A percentile compares a stretch with the other conserved stretches of the same genome.
Conservation (phyloP, 495 filamentous ascomycete species). For the Aspergillus olivimuriae region DNA sequence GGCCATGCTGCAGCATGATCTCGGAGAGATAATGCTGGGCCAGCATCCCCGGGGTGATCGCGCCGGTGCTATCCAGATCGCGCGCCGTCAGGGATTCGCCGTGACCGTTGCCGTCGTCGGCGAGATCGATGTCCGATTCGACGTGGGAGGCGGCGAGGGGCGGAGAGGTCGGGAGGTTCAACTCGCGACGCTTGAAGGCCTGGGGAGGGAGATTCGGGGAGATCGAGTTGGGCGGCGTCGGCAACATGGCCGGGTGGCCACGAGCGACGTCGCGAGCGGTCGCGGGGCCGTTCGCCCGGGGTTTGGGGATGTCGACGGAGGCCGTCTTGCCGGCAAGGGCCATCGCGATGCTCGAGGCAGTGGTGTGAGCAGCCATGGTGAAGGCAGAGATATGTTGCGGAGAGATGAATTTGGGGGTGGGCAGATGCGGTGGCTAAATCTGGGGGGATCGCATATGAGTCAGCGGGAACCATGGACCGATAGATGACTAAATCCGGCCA, state of each 20-base stretch:
- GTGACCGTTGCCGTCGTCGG: slow-evolving; percentile 52
- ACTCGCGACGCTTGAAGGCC: slow-evolving; percentile 50
- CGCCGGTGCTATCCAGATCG: slow-evolving; percentile 64
- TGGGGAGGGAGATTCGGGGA: slow-evolving; percentile 84
- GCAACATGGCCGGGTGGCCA: slow-evolving; percentile 57
- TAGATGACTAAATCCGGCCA: slow-evolving; percentile 7
- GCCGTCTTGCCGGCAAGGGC: slow-evolving; percentile 58
- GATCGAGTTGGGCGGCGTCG: slow-evolving; percentile 93
- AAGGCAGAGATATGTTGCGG: slow-evolving; percentile 6
- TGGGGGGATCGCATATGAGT: slow-evolving; percentile 12
- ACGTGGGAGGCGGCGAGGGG: slow-evolving; percentile 54
- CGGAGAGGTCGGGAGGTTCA: slow-evolving; percentile 41
- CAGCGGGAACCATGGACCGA: slow-evolving; percentile 9
- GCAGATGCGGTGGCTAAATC: slow-evolving; percentile 13
- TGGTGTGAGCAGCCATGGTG: slow-evolving; percentile 45
- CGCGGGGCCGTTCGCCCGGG: slow-evolving; percentile 55
- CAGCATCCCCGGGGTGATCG: slow-evolving; percentile 79
- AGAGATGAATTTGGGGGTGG: slow-evolving; percentile 1
- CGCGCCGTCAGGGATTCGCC: slow-evolving; percentile 30
- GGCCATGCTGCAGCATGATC: slow-evolving; percentile 83
- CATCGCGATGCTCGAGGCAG: slow-evolving; percentile 53
- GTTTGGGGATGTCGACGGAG: slow-evolving; percentile 67
- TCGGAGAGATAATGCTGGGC: slow-evolving; percentile 88
- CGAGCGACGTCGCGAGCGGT: slow-evolving; percentile 52
- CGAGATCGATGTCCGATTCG: slow-evolving; percentile 84